Conservation (phyloP, 352 stramenopile species). For the Elongisporangium senticosum region DNA sequence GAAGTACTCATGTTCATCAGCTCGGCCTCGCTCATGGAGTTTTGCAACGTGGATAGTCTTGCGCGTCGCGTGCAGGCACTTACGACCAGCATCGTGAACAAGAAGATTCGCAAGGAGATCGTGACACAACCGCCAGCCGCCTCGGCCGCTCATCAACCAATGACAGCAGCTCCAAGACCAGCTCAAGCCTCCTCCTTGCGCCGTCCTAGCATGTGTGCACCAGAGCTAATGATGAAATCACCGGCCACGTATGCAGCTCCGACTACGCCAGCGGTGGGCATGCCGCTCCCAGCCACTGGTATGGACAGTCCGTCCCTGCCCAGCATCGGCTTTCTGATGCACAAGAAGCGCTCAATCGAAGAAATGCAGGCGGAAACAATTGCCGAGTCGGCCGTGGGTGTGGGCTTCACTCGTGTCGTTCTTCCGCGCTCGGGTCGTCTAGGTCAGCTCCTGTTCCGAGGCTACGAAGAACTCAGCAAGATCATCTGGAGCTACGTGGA, state of each 20-base stretch:
- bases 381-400: constrained; percentile 7
- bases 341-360: constrained; percentile 27
- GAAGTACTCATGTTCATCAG: constrained; percentile 82
- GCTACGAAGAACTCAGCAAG: constrained; percentile 59
- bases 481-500: constrained; percentile 79
- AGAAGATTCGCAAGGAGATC: constrained; percentile 66
- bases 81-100: constrained; percentile 78
- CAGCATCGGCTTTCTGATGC: constrained; percentile 29
- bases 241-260: not conserved
- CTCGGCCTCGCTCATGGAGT: constrained; percentile 77
- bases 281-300: not conserved
- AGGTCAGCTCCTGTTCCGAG: constrained; percentile 51
- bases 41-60: constrained; percentile 74
- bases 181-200: not conserved
- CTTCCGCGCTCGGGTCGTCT: constrained; percentile 15
- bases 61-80: constrained; percentile 73
- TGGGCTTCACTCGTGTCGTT: constrained; percentile 9
- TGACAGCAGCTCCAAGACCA: not conserved
- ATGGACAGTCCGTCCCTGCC: constrained; percentile 13
- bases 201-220: not conserved
- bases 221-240: not conserved
- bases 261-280: not conserved
- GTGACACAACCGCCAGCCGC: constrained; percentile 7
- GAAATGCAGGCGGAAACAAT: constrained; percentile 30
- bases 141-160: not conserved